phyloP scores from a whole-genome alignment of 2,329 filamentous ascomycete genomes.

The Bretziella fagacearum region DNA sequence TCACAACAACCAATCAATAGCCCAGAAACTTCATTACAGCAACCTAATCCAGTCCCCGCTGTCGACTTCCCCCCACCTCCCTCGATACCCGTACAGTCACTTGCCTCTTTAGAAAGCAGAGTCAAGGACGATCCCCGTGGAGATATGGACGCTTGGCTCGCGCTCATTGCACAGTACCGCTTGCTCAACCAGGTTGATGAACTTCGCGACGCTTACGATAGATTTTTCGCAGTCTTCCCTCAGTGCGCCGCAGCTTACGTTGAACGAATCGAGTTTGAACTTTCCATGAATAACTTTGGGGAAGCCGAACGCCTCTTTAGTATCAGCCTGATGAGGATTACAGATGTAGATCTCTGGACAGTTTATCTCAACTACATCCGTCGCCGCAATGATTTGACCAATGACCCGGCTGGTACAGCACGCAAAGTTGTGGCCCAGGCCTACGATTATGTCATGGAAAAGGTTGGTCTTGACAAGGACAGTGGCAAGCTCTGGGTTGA shows the following conservation, averaged over 20 bases:
- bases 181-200: slow-evolving; percentile 69
- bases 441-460: slow-evolving; percentile 82
- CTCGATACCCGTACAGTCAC: slow-evolving; percentile 23
- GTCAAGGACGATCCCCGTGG: slow-evolving; percentile 85
- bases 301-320: slow-evolving; percentile 72
- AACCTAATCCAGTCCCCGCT: slow-evolving; percentile 2
- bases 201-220: slow-evolving; percentile 61
- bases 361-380: slow-evolving; percentile 92
- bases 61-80: neutral
- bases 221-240: slow-evolving; percentile 78
- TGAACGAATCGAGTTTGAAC: slow-evolving; percentile 74
- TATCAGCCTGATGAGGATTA: slow-evolving; percentile 58
- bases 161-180: slow-evolving; percentile 70
- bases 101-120: slow-evolving; percentile 73
- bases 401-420: slow-evolving; percentile 59
- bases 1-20: neutral
- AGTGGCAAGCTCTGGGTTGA: slow-evolving; percentile 84
- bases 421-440: slow-evolving; percentile 67
- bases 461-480: slow-evolving; percentile 81
- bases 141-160: slow-evolving; percentile 81
- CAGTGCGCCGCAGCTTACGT: slow-evolving; percentile 84
- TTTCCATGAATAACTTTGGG: slow-evolving; percentile 66
- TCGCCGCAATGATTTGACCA: slow-evolving; percentile 66
- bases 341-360: slow-evolving; percentile 77
- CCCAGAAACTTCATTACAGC: neutral